phyloP scores from a whole-genome alignment of 1,139 yeast species.

The Arxiozyma slooffiae region DNA sequence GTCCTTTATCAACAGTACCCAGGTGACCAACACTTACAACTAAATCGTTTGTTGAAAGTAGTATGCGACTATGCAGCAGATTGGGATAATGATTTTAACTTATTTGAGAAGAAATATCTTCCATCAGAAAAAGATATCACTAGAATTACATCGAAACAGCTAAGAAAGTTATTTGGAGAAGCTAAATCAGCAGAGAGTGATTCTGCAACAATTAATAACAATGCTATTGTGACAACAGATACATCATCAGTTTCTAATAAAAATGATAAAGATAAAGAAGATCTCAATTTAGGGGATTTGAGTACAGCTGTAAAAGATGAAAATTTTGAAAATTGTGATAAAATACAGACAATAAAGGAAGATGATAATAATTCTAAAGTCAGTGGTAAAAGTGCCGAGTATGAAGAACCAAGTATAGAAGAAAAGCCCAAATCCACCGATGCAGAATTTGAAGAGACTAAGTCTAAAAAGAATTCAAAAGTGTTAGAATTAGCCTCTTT shows the following conservation, averaged over 20 bases:
- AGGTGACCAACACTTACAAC: slow-evolving; percentile 57
- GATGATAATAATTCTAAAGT: neutral
- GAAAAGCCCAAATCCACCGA: neutral
- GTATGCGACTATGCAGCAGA: slow-evolving; percentile 74
- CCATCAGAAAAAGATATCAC: slow-evolving; percentile 94
- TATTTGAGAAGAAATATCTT: slow-evolving; percentile 67
- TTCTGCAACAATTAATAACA: neutral
- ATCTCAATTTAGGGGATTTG: neutral
- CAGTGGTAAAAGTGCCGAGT: neutral
- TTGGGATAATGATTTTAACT: slow-evolving; percentile 82
- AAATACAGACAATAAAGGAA: neutral
- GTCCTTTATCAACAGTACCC: slow-evolving; percentile 46
- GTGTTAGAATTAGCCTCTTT: slow-evolving; percentile 59
- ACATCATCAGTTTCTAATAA: too few species aligned
- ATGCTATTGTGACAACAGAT: neutral
- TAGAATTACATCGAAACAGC: slow-evolving; percentile 78
- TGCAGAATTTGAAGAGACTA: neutral
- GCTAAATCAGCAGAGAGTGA: neutral
- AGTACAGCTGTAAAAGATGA: neutral
- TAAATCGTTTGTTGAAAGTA: slow-evolving; percentile 60
- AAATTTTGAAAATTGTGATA: neutral
- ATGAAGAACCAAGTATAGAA: neutral
- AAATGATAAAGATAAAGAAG: neutral
- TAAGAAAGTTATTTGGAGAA: slow-evolving; percentile 51
- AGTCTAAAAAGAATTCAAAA: slow-evolving; percentile 26